These are phyloP conservation scores for Metarhizium rileyi DNA, from an alignment of 2,329 filamentous ascomycete species.

Conservation along the genomic window DNA sequence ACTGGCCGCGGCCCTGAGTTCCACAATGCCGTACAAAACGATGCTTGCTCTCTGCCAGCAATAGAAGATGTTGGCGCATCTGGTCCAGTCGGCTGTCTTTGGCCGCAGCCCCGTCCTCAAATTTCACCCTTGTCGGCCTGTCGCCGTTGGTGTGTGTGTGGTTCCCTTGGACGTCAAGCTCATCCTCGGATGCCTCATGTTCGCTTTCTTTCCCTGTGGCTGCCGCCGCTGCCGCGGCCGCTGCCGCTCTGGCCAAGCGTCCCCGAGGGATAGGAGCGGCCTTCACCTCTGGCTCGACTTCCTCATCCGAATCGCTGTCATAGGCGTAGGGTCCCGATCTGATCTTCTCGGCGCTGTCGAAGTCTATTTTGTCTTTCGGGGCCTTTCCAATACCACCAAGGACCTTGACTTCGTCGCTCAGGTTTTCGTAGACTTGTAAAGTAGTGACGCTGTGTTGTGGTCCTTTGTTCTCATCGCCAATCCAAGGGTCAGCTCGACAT, in stretches of 20 bases:
- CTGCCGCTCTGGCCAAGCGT: conserved; percentile 7
- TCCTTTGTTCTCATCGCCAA: conserved; percentile 21
- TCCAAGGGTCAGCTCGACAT: conserved; percentile 50
- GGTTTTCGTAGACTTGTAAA: conserved; percentile 43
- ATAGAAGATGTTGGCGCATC: conserved; percentile 62
- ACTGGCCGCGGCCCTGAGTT: conserved; percentile 55
- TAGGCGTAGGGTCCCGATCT: conserved; percentile 24
- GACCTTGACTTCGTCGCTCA: conserved; percentile 43
- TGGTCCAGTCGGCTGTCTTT: conserved; percentile 42
- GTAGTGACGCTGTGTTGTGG: conserved; percentile 37
- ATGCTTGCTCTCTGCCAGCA: conserved; percentile 60
- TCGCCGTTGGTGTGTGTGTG: conserved; percentile 24
- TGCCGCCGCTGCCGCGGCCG: not conserved
- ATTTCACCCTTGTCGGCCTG: conserved; percentile 36
- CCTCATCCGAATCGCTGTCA: conserved; percentile 24
- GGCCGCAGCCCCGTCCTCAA: conserved; percentile 35
- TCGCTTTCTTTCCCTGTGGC: conserved; percentile 12
- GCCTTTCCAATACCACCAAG: conserved; percentile 48
- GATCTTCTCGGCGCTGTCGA: conserved; percentile 39
- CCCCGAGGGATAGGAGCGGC: conserved; percentile 1
- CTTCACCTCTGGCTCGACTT: conserved; percentile 3
- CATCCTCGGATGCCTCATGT: conserved; percentile 24
- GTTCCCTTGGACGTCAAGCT: conserved; percentile 10
- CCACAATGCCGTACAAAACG: conserved; percentile 61
- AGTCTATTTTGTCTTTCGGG: conserved; percentile 35